phyloP scores from a whole-genome alignment of 768 basidiomycete species.

The Russula virescens region DNA sequence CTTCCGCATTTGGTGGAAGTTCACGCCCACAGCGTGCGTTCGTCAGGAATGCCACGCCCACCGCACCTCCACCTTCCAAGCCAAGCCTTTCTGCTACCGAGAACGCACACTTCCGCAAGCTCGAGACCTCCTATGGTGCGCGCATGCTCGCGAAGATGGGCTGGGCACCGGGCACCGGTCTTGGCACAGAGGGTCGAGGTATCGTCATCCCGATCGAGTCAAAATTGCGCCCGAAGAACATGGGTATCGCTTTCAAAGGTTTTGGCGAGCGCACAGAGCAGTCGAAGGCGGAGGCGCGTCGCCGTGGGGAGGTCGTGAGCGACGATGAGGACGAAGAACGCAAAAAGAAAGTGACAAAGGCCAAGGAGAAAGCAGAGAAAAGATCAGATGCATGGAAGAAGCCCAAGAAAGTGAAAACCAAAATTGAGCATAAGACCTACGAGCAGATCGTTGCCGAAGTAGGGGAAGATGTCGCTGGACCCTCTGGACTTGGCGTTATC shows the following conservation, averaged over 20 bases:
- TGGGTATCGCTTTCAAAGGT: slow-evolving; percentile 83
- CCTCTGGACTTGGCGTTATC: slow-evolving; percentile 70
- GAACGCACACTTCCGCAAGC: slow-evolving; percentile 73
- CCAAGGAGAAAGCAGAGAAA: slow-evolving; percentile 41
- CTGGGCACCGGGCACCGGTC: slow-evolving; percentile 78
- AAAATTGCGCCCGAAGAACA: slow-evolving; percentile 77
- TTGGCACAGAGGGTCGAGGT: slow-evolving; percentile 70
- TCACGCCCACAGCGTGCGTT: slow-evolving; percentile 45
- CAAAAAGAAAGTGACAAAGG: slow-evolving; percentile 46
- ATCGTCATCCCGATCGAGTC: slow-evolving; percentile 85
- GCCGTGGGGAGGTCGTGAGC: slow-evolving; percentile 67
- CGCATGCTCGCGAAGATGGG: slow-evolving; percentile 94
- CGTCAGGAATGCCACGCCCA: slow-evolving; percentile 45
- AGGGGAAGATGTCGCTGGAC: slow-evolving; percentile 46
- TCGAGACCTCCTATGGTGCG: slow-evolving; percentile 75
- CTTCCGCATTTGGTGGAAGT: slow-evolving; percentile 37
- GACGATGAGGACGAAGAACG: slow-evolving; percentile 60
- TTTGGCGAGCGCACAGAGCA: slow-evolving; percentile 88
- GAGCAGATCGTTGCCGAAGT: slow-evolving; percentile 92
- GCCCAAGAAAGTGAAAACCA: slow-evolving; percentile 77
- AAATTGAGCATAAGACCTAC: slow-evolving; percentile 92
- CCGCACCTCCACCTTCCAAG: slow-evolving; percentile 37
- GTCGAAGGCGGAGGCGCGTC: slow-evolving; percentile 70
- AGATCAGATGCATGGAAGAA: slow-evolving; percentile 81
- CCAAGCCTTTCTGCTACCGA: slow-evolving; percentile 59